Conservation (phyloP, 805 yeast genomes). For the Ogataea minuta region DNA sequence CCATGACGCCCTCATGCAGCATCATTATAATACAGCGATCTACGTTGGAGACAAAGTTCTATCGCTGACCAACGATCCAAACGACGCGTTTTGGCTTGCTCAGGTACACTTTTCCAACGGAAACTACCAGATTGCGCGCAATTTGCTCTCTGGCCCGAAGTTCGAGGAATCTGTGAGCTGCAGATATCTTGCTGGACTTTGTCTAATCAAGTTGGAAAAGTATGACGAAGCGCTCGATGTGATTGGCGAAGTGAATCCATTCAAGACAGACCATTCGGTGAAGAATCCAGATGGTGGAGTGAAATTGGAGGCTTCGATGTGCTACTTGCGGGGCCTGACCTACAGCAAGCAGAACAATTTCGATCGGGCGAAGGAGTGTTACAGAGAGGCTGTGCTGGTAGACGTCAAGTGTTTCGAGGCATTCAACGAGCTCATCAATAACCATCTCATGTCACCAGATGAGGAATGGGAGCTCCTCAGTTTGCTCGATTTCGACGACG, state of each 20-base stretch:
- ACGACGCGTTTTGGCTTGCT: constrained; percentile 95
- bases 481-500: constrained; percentile 62
- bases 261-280: constrained; percentile 38
- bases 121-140: constrained; percentile 75
- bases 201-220: constrained; percentile 65
- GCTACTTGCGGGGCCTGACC: constrained; percentile 79
- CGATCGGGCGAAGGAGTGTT: constrained; percentile 82
- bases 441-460: constrained; percentile 71
- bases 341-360: constrained; percentile 81
- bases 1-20: constrained; percentile 89
- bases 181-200: constrained; percentile 74
- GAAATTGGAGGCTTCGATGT: constrained; percentile 81
- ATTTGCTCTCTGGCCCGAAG: constrained; percentile 56
- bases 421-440: constrained; percentile 69
- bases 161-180: constrained; percentile 68
- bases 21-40: constrained; percentile 85
- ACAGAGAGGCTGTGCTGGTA: constrained; percentile 77
- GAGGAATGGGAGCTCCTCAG: constrained; percentile 85
- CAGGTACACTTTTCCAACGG: constrained; percentile 81
- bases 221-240: constrained; percentile 90
- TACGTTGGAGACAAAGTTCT: constrained; percentile 89
- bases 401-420: constrained; percentile 95
- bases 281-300: constrained; percentile 76
- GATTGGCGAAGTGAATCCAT: constrained; percentile 81
- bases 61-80: constrained; percentile 79